Base-by-base conservation (phyloP, 345 rosid species). In the Euclidium syriacum region DNA sequence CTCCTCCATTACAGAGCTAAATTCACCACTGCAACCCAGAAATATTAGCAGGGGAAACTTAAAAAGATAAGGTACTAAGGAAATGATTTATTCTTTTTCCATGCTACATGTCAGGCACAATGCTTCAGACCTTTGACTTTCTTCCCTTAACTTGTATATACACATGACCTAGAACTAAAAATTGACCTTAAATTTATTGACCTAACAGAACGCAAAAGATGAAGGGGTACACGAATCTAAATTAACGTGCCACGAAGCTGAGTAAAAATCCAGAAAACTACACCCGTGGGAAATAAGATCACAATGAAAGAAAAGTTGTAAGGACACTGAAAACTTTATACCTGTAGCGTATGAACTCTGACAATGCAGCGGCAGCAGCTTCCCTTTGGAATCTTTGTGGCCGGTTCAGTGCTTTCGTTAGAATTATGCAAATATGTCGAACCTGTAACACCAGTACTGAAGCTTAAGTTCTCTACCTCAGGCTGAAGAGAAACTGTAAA, bases 321-420 rank as follows among this genome's bases (percentile, higher is more conserved):
- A 38, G 52, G 54, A 44, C 29, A 44, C 10, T 41, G 4, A 41
- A 33, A 23, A 30, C 16, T 36, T 17, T 64, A 48, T 83, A 91
- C 98, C 98, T 86, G 71, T 86, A 81, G 60, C 81, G 82, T 44
- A 89, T 81, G 74, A 92, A 89, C 81, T 89, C 98, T 36, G 98
- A 92, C 56, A 92, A 68, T 53, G 98, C 96, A 16, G 94, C 98
- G 15, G 96, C 96, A 42, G 98, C 95, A 73, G 96, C 96, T 81
- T 92, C 96, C 78, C 95, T 80, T 70, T 83, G 96, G 74, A 79
- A 82, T 46, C 77, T 82, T 73, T 85, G 85, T 47, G 77, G 74
- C 22, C 85, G 86, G 69, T 77, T 83, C 40, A 92, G 75, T 58
- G 94, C 79, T 69, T 81, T 83, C 7, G 94, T 89, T 62, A 92